Base-by-base conservation (phyloP, 306 rosid species). In the Canavalia gladiata region DNA sequence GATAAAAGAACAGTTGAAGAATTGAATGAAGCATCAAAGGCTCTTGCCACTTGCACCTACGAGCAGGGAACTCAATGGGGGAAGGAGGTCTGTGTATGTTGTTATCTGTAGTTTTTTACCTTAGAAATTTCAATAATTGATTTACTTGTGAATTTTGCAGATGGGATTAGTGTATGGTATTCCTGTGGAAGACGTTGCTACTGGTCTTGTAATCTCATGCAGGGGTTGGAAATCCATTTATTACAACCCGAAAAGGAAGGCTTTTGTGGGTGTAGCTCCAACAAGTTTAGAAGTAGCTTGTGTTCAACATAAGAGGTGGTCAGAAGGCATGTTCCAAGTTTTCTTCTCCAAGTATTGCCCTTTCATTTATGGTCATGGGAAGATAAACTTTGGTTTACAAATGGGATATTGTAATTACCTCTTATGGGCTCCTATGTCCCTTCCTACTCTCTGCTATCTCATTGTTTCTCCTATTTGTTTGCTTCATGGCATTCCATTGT, bases 211-310 rank as follows among this genome's bases (percentile, higher is more conserved):
- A 42, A 84, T 90, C 68, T 87, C 87, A 70, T 90, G 91, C 78
- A 84, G 91, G 78, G 97, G 97, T 0, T 94, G 94, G 98, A 91
- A 87, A 84, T 93, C 97, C 0, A 47, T 87, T 39, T 88, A 91
- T 57, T 91, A 91, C 58, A 90, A 86, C 70, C 94, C 98, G n/a
- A 45, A 83, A 49, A 91, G 82, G 46, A 81, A 73, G 31, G 92
- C 90, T 0, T 93, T 90, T 28, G 1, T 91, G 59, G 97, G 98
- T 7, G 65, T 91, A 29, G 93, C 97, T 66, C 94, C 97, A 8
- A 83, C 90, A 33, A 87, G 85, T 49, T 80, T 91, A 31, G 89
- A 85, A 41, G 81, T 67, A 29, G 72, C 67, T 43, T 87, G 87
- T 37, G 60, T 90, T 69, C 97, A 93, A 46, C 83, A 79, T 2